Evolutionary conservation across 2,329 filamentous ascomycete species (phyloP), one percentile per base, ranked within the genome.

Genomic region (Alternaria sp.): DNA sequence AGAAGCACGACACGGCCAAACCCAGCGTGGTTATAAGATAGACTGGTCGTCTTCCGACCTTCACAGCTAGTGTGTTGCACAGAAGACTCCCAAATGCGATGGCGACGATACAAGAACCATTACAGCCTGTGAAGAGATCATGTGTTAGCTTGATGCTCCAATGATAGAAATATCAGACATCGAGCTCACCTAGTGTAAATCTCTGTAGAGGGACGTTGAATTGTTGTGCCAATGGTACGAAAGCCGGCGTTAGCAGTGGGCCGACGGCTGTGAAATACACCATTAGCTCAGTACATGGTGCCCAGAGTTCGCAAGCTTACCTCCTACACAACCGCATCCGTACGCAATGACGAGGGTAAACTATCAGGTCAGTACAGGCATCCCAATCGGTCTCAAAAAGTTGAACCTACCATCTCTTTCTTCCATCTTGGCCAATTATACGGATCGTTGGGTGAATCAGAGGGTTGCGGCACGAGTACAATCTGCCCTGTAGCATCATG

Each of bases 401-500:
- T 4, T 16, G 5, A n/a, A 44, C 43, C 3, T 20, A 54, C 59
- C 67, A 68, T 67, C 54, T 71, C 68, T 43, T 72, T 72, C 57
- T 71, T 67, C 68, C 68, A 69, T 66, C 65, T 54, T 30, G 67
- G 64, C 85, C 85, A 87, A 68, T 86, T 86, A 54, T 86, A 76
- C 0, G 85, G 84, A 62, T 87, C 84, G 36, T 82, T 78, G 1
- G 81, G 78, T 45, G 84, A 82, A 41, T 67, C 80, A 51, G 80
- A 83, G 0, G 84, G 85, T 69, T 86, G 84, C 1, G 85, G 85
- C 18, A 85, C 83, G 55, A 86, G 76, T 28, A 85, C 80, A 8
- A 82, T 84, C 41, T 73, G 56, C 25, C 77, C 79, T 4, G 63
- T 63, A 11, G 60, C 34, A 56, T 72, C 69, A 40, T 71, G 69